Evolutionary conservation across 2,329 filamentous ascomycete genomes (phyloP), one percentile per base, ranked within the genome.

Genomic region (Aureobasidium mangrovei): DNA sequence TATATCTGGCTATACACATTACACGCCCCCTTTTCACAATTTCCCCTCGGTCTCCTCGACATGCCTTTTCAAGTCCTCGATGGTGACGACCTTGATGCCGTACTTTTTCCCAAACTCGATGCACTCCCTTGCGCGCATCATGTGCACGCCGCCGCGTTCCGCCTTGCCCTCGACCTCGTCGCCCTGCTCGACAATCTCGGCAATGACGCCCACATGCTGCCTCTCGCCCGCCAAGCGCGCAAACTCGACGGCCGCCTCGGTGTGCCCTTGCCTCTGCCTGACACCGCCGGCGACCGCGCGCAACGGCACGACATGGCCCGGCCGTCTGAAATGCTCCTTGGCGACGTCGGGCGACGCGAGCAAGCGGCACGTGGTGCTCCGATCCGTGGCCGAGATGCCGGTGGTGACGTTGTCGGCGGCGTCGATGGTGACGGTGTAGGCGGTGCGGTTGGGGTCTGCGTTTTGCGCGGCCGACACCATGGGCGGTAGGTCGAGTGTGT

Each of bases 71-170:
- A 98, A 71, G 71, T 91, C 90, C 67, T 91, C 90, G 72, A 98
- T 97, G 31, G 93, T 97, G 72, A 91, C 95, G 56, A 95, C 89
- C 75, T 86, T 93, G 62, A 98, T 75, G 4, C 90, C 90, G 83
- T 86, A 97, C 71, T 79, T 83, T 70, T 83, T 82, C 29, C 90
- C 93, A 77, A 98, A 98, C 48, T 77, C 80, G 65, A 98, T 75
- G 72, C 91, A 96, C 36, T 82, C 87, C 73, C 95, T 89, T 59
- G 89, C 82, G 61, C 90, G 76, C 83, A 97, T 84, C 93, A 98
- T 98, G 28, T 86, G 88, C n/a, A 73, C 72, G 51, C 84, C 80
- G 24, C 80, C 83, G 8, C 70, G 69, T 61, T 83, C 75, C 64
- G 86, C 74, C 64, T 77, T 77, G 0, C 89, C 90, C 9, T 76